Percentiles rank a stretch among this genome's conserved stretches.
phyloP scores from a whole-genome alignment of 2,329 filamentous ascomycete genomes.

The Paraphoma sp. region DNA sequence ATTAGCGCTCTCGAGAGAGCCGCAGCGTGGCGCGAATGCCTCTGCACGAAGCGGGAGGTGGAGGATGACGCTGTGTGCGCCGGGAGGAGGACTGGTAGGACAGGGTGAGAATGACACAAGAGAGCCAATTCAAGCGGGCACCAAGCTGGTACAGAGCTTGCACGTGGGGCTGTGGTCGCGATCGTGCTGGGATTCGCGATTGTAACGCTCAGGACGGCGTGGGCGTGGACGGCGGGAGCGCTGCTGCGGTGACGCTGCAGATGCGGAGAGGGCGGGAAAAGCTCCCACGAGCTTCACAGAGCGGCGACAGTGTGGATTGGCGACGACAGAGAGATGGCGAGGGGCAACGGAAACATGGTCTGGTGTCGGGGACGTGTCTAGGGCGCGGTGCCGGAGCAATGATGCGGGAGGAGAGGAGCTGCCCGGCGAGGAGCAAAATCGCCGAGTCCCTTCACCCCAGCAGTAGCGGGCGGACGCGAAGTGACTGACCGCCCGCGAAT shows the following conservation, averaged over 20 bases:
- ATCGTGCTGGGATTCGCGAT: constrained; percentile 12
- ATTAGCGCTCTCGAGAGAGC: constrained; percentile 4
- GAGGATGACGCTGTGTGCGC: constrained; percentile 18
- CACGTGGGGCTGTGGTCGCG: constrained; percentile 17
- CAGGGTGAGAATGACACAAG: constrained; percentile 17
- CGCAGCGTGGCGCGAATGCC: neutral
- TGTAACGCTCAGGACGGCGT: constrained; percentile 11
- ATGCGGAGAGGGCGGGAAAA: constrained; percentile 47
- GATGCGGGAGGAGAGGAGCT: constrained; percentile 30
- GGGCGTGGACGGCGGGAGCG: constrained; percentile 29
- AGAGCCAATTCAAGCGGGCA: constrained; percentile 13
- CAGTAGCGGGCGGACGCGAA: constrained; percentile 14
- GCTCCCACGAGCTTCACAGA: constrained; percentile 47
- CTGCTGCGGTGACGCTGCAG: constrained; percentile 35
- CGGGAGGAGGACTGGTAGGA: constrained; percentile 12
- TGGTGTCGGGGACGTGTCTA: constrained; percentile 19
- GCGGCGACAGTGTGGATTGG: constrained; percentile 35
- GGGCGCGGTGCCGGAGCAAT: constrained; percentile 32
- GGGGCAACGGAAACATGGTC: constrained; percentile 38
- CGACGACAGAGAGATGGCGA: constrained; percentile 22
- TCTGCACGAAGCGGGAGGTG: constrained; percentile 2
- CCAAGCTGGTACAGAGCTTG: constrained; percentile 9
- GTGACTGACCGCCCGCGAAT: constrained; percentile 9
- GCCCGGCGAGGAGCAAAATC: constrained; percentile 35
- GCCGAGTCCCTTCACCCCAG: constrained; percentile 18